Conservation (phyloP, 2,329 filamentous ascomycete species). For the Diplodia sapinea region DNA sequence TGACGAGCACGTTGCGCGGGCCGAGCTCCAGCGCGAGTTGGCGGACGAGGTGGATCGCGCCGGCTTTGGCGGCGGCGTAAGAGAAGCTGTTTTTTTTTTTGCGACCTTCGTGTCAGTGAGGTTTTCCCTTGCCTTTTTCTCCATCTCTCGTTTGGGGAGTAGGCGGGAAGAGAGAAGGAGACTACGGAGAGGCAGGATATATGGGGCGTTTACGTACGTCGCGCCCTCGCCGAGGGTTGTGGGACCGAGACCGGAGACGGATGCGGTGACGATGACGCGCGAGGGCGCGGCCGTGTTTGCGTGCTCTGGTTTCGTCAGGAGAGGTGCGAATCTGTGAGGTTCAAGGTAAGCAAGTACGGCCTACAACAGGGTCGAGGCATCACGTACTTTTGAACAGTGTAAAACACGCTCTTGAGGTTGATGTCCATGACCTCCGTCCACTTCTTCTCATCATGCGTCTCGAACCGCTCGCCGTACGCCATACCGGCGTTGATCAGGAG, state of each 20-base stretch:
- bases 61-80: slow-evolving; percentile 50
- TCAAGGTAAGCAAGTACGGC: not conserved
- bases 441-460: slow-evolving; percentile 45
- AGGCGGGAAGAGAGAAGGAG: not conserved
- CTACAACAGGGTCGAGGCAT: not conserved
- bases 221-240: slow-evolving; percentile 47
- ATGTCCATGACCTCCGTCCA: slow-evolving; percentile 48
- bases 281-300: slow-evolving; percentile 44
- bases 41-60: slow-evolving; percentile 47
- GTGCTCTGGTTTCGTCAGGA: slow-evolving; percentile 41
- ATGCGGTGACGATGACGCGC: slow-evolving; percentile 48
- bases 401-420: slow-evolving; percentile 50
- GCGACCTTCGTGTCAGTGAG: too few relatives aligned
- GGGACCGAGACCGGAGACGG: slow-evolving; percentile 46
- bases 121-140: too few relatives aligned
- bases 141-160: too few relatives aligned
- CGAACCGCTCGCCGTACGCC: slow-evolving; percentile 49
- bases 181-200: not conserved
- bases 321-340: slow-evolving; percentile 42
- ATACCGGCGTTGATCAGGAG: slow-evolving; percentile 49
- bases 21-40: slow-evolving; percentile 49
- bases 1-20: slow-evolving; percentile 48
- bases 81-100: slow-evolving; percentile 43
- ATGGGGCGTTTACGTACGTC: slow-evolving; percentile 32
- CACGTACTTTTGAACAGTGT: slow-evolving; percentile 45